Evolutionary conservation across 163 green algal species (phyloP).

Genomic region (Chlorella variabilis): DNA sequence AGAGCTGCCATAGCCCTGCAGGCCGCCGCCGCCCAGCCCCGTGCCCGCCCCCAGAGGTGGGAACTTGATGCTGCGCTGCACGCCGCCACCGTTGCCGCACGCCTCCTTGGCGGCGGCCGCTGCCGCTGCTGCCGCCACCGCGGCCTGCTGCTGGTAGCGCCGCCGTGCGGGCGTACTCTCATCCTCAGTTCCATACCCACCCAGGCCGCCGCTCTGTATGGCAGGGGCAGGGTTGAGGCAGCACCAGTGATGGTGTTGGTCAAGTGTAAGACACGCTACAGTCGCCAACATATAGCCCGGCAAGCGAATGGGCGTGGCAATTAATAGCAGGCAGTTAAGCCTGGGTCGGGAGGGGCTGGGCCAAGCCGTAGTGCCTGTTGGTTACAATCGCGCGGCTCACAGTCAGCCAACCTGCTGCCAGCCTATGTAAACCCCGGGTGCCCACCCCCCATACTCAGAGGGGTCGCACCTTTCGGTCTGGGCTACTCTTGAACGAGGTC

Average conservation of each 20-base stretch:
- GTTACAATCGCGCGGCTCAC: too few relatives aligned
- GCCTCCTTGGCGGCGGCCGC: conserved; percentile 11
- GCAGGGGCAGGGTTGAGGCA: not conserved
- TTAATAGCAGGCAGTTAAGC: too few relatives aligned
- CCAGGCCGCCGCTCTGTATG: conserved; percentile 26
- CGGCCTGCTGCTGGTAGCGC: conserved; percentile 22
- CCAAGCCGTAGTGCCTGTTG: too few relatives aligned
- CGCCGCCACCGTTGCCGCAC: not conserved
- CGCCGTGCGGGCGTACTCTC: conserved; percentile 43
- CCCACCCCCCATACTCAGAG: not conserved
- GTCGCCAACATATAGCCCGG: too few relatives aligned
- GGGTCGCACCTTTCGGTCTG: conserved; percentile 10
- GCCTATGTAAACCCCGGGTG: too few relatives aligned
- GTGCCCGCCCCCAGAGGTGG: conserved; percentile 2
- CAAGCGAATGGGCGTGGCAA: too few relatives aligned
- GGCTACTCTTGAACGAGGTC: conserved; percentile 64
- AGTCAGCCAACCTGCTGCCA: not conserved
- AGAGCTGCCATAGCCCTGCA: conserved; percentile 24
- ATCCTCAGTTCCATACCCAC: conserved; percentile 45
- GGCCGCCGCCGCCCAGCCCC: not conserved
- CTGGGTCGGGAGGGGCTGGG: too few relatives aligned
- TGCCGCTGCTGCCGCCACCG: not conserved
- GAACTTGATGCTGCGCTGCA: conserved; percentile 38
- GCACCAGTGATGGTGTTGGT: too few relatives aligned
- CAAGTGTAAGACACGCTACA: too few relatives aligned